Conservation (phyloP, 768 basidiomycete species). For the Tylopilus felleus region DNA sequence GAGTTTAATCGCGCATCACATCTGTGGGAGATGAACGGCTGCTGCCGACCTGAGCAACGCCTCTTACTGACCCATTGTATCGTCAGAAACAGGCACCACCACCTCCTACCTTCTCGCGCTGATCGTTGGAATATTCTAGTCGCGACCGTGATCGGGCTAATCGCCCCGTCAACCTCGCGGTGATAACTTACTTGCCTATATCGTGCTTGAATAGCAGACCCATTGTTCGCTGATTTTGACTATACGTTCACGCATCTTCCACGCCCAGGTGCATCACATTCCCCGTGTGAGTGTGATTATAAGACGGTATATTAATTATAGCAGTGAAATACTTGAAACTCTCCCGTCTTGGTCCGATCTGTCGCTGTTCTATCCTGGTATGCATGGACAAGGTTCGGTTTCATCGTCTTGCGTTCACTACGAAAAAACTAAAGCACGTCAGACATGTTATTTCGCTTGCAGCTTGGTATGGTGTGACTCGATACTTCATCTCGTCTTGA, state of each 20-base stretch:
- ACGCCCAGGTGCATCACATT: slow-evolving; percentile 1
- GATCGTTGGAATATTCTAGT: background rate
- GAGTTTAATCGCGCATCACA: slow-evolving; percentile 10
- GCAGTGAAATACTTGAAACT: background rate
- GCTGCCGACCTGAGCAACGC: background rate
- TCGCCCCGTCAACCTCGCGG: slow-evolving; percentile 1
- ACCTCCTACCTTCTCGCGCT: background rate
- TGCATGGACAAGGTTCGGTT: too few relatives aligned
- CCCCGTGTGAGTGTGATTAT: slow-evolving; percentile 12
- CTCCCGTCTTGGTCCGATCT: background rate
- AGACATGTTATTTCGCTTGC: background rate
- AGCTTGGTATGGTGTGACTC: background rate
- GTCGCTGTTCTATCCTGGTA: background rate
- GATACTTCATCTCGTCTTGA: background rate
- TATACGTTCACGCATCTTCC: background rate
- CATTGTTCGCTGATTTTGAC: slow-evolving; percentile 24
- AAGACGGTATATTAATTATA: slow-evolving; percentile 10
- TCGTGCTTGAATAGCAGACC: background rate
- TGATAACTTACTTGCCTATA: slow-evolving; percentile 15
- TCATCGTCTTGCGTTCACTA: background rate
- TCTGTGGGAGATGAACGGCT: slow-evolving; percentile 9
- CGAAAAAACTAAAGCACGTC: background rate
- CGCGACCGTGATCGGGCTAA: background rate
- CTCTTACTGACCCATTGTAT: background rate
- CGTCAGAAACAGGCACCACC: background rate